Evolutionary conservation across 2,329 filamentous ascomycete genomes (phyloP).

Genomic region (Colletotrichum chrysophilum): DNA sequence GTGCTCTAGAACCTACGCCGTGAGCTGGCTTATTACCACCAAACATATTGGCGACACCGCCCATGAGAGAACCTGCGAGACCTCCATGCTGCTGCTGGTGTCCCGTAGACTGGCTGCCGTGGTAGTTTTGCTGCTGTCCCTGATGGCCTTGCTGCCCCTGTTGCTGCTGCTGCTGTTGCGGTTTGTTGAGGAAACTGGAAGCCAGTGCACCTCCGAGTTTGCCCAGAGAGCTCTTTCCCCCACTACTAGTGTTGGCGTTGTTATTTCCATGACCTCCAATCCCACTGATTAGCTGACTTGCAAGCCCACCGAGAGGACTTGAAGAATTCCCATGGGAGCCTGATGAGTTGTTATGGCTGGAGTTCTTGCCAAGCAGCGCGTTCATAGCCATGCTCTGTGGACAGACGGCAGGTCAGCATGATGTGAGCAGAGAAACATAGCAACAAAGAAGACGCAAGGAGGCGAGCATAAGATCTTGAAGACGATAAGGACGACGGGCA

Average conservation of each 20-base stretch:
- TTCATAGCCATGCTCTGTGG: slow-evolving; percentile 65
- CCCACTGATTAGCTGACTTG: slow-evolving; percentile 52
- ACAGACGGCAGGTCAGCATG: slow-evolving; percentile 11
- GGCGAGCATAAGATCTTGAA: slow-evolving; percentile 4
- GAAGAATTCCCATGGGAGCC: slow-evolving; percentile 39
- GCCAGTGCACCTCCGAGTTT: slow-evolving; percentile 63
- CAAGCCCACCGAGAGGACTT: slow-evolving; percentile 49
- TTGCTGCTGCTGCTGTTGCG: slow-evolving; percentile 48
- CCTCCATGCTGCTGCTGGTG: slow-evolving; percentile 43
- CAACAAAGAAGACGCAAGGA: background rate
- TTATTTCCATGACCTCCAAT: slow-evolving; percentile 31
- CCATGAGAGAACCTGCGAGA: slow-evolving; percentile 58
- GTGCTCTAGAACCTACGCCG: slow-evolving; percentile 36
- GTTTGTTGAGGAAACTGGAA: slow-evolving; percentile 51
- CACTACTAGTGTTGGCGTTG: slow-evolving; percentile 29
- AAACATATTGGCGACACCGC: slow-evolving; percentile 58
- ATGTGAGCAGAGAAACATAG: background rate
- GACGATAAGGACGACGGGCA: slow-evolving; percentile 2
- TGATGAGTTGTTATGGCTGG: slow-evolving; percentile 33
- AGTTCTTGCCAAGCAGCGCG: slow-evolving; percentile 56
- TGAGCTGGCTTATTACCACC: slow-evolving; percentile 51
- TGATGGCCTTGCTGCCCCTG: slow-evolving; percentile 34
- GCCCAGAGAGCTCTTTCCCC: slow-evolving; percentile 48
- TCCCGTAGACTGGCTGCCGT: slow-evolving; percentile 48
- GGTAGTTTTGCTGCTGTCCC: slow-evolving; percentile 47